A percentile compares a stretch with the other conserved stretches of the same genome.
phyloP scores from a whole-genome alignment of 2,329 filamentous ascomycete genomes.

The Epichloe amarillans region DNA sequence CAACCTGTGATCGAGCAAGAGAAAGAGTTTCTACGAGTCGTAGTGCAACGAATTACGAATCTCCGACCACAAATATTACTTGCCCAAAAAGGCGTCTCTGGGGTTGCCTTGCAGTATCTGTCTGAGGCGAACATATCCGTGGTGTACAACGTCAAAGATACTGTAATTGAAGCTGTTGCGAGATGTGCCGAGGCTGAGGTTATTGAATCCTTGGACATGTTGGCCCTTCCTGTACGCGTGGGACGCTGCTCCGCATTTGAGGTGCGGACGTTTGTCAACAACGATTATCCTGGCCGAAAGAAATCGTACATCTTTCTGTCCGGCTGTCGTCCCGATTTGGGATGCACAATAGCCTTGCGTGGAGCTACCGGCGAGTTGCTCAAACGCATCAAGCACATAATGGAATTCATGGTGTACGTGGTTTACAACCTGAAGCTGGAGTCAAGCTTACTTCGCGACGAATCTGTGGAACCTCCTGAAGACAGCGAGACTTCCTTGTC shows the following conservation, averaged over 20 bases:
- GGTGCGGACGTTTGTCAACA: slow-evolving; percentile 86
- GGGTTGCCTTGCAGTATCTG: slow-evolving; percentile 76
- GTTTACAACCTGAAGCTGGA: slow-evolving; percentile 96
- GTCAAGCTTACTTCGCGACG: slow-evolving; percentile 85
- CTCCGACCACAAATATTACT: slow-evolving; percentile 74
- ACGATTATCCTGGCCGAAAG: slow-evolving; percentile 56
- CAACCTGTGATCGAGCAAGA: slow-evolving; percentile 96
- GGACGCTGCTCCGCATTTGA: slow-evolving; percentile 81
- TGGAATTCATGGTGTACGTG: slow-evolving; percentile 98
- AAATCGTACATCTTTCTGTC: slow-evolving; percentile 96
- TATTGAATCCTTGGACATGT: slow-evolving; percentile 89
- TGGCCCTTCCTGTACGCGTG: slow-evolving; percentile 58
- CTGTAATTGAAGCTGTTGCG: slow-evolving; percentile 88
- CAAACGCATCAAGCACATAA: slow-evolving; percentile 75
- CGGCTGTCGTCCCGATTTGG: slow-evolving; percentile 76
- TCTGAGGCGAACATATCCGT: slow-evolving; percentile 84
- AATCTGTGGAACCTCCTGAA: slow-evolving; percentile 71
- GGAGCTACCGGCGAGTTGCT: slow-evolving; percentile 63
- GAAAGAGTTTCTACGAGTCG: slow-evolving; percentile 79
- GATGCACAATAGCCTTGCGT: slow-evolving; percentile 85
- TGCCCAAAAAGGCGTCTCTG: slow-evolving; percentile 91
- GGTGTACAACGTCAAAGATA: slow-evolving; percentile 91
- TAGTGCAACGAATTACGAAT: slow-evolving; percentile 82
- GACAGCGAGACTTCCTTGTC: slow-evolving; percentile 33
- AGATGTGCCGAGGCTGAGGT: slow-evolving; percentile 84